phyloP scores from a whole-genome alignment of 1,284 basidiomycete genomes.

The Cutaneotrichosporon sp. region DNA sequence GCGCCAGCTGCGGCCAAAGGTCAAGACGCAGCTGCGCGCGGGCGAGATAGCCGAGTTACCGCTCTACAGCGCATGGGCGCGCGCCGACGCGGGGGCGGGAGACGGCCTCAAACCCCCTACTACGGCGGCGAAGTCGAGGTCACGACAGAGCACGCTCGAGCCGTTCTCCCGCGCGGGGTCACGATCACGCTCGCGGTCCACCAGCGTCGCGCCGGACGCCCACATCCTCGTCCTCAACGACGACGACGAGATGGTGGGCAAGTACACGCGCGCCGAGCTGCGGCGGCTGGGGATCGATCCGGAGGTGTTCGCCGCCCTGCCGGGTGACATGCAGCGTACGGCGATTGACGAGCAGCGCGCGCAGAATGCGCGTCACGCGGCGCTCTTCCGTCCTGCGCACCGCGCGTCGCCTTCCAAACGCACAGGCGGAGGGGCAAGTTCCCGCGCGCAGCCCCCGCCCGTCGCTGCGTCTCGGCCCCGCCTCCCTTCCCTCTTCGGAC shows the following conservation, averaged over 20 bases:
- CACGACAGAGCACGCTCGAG: neutral
- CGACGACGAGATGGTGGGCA: conserved; percentile 11
- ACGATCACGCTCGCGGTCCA: neutral
- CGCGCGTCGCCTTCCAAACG: neutral
- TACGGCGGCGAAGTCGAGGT: no score
- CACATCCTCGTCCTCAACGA: neutral
- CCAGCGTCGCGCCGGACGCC: neutral
- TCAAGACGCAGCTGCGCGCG: conserved; percentile 37
- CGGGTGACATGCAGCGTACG: conserved; percentile 64
- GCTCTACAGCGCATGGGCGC: conserved; percentile 35
- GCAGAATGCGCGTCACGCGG: conserved; percentile 40
- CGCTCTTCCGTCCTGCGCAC: conserved; percentile 42
- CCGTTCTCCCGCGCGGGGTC: neutral
- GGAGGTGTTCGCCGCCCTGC: conserved; percentile 65
- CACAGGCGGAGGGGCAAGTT: neutral
- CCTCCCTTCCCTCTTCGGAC: conserved; percentile 55
- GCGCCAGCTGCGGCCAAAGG: conserved; percentile 38
- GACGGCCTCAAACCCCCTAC: neutral
- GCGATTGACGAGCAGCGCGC: conserved; percentile 56
- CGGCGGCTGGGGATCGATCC: conserved; percentile 62
- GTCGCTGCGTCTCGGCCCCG: conserved; percentile 52
- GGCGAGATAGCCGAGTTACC: conserved; percentile 31
- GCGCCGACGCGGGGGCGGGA: neutral
- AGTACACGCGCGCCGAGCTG: conserved; percentile 53
- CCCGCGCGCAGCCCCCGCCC: conserved; percentile 49